Evolutionary conservation across 1,284 basidiomycete species (phyloP), one percentile per base, ranked within the genome.

Genomic region (Taiwanofungus camphoratus): DNA sequence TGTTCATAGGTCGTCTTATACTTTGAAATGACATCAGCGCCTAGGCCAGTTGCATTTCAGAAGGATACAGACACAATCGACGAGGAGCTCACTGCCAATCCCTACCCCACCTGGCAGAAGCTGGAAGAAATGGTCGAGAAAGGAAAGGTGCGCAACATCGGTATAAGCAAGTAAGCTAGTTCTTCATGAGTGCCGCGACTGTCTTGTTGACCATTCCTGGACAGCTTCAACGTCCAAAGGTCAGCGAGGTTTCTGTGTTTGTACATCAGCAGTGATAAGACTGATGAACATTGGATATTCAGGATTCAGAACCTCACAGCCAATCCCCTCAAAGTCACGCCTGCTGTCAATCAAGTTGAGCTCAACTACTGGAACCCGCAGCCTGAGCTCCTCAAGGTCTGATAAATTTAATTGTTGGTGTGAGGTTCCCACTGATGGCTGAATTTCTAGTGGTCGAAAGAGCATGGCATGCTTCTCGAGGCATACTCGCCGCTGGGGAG

Each of bases 281-380:
- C n/a, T n/a, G n/a, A n/a, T n/a, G n/a, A n/a, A n/a, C n/a, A n/a
- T n/a, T n/a, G n/a, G n/a, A n/a, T n/a, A n/a, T n/a, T 12, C 48
- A 74, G 81, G 42, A 55, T 82, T 30, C 65, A 76, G 52, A 86
- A 86, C 55, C 61, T 85, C 38, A 83, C 82, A 2, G 70, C 77
- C 36, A 83, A 86, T 59, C 70, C 83, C 9, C 70, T 91, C 54
- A 84, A 82, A 61, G 70, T 87, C 54, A 64, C 76, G 33, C 90
- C 90, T 39, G 89, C 84, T 21, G 77, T 89, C 46, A 85, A 88
- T 57, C 83, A 92, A 60, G 84, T 93, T 41, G 92, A 93, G 59
- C 74, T 92, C 23, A 90, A 75, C 63, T 86, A 77, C 62, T 87
- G 78, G 73, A 81, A 84, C 61, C 86, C 91, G 15, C 90, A 94